A percentile compares a stretch with the other conserved stretches of the same genome.
Conservation (phyloP, 352 stramenopile genomes). For the Saprolegnia parasitica region DNA sequence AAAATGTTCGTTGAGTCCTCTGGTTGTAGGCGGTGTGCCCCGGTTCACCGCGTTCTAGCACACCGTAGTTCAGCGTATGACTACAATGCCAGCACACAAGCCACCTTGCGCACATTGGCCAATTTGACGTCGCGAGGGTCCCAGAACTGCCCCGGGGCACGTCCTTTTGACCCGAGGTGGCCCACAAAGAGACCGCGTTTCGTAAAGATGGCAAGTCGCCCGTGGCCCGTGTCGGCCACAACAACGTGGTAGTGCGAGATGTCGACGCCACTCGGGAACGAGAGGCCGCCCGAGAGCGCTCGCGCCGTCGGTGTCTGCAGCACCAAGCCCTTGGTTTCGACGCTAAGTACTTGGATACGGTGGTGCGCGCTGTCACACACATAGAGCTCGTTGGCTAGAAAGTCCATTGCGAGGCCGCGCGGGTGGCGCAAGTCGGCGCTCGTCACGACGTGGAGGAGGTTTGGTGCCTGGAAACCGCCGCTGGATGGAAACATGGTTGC, state of each 20-base stretch:
- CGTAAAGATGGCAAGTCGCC: constrained; percentile 44
- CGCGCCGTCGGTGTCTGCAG: not conserved
- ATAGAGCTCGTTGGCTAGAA: constrained; percentile 54
- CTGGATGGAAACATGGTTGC: not conserved
- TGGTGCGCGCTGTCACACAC: constrained; percentile 51
- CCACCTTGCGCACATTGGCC: constrained; percentile 8
- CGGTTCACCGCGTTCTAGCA: constrained; percentile 41
- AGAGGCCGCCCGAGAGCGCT: not conserved
- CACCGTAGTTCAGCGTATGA: not conserved
- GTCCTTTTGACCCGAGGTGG: constrained; percentile 41
- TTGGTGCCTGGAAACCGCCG: not conserved
- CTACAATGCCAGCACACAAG: not conserved
- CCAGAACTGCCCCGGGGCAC: constrained; percentile 3
- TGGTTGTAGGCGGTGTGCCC: constrained; percentile 34
- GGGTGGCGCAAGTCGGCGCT: not conserved
- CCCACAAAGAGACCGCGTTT: constrained; percentile 57
- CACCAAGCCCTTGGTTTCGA: constrained; percentile 45
- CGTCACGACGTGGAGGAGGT: constrained; percentile 18
- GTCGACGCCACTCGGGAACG: constrained; percentile 34
- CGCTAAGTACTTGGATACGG: constrained; percentile 45
- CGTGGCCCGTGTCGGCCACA: constrained; percentile 54
- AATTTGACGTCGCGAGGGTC: constrained; percentile 9
- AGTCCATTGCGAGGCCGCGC: constrained; percentile 43
- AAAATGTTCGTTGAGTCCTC: constrained; percentile 59
- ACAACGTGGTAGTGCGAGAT: constrained; percentile 66